Conservation (phyloP, 2,329 filamentous ascomycete genomes). For the Epichloe coenophiala region DNA sequence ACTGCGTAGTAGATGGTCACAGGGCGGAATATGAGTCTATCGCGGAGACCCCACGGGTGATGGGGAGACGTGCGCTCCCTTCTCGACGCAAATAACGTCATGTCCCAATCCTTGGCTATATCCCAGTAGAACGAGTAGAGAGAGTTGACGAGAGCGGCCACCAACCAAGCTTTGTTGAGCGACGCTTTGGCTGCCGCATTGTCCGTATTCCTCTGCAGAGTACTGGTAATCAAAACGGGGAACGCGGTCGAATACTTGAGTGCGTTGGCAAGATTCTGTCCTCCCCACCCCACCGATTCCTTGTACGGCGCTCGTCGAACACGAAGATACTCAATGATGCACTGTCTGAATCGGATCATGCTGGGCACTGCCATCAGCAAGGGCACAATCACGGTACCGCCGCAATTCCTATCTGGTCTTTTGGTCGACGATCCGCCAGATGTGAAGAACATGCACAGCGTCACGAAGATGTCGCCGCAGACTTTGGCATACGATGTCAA, state of each 20-base stretch:
- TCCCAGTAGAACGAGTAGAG: conserved; percentile 99
- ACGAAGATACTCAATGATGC: conserved; percentile 73
- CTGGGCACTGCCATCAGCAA: conserved; percentile 74
- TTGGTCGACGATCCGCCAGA: conserved; percentile 59
- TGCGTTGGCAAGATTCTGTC: conserved; percentile 85
- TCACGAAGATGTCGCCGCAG: conserved; percentile 77
- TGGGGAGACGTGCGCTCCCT: conserved; percentile 45
- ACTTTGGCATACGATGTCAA: conserved; percentile 92
- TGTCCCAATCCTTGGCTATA: conserved; percentile 89
- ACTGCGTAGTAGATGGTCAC: conserved; percentile 70
- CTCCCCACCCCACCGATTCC: conserved; percentile 55
- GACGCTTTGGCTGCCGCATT: conserved; percentile 25
- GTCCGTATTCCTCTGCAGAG: conserved; percentile 53
- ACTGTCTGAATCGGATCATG: conserved; percentile 80
- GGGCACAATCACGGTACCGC: conserved; percentile 66
- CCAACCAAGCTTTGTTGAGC: conserved; percentile 50
- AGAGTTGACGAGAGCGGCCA: conserved; percentile 68
- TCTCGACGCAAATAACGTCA: conserved; percentile 59
- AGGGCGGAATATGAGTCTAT: conserved; percentile 57
- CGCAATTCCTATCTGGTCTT: conserved; percentile 68
- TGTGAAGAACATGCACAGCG: conserved; percentile 80
- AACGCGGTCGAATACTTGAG: conserved; percentile 91
- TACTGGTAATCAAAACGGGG: conserved; percentile 72
- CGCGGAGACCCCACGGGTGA: conserved; percentile 65
- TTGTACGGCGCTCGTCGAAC: conserved; percentile 45